Conservation (phyloP, 1,139 yeast genomes). For the Hemisphaericaspora xylanilytica region DNA sequence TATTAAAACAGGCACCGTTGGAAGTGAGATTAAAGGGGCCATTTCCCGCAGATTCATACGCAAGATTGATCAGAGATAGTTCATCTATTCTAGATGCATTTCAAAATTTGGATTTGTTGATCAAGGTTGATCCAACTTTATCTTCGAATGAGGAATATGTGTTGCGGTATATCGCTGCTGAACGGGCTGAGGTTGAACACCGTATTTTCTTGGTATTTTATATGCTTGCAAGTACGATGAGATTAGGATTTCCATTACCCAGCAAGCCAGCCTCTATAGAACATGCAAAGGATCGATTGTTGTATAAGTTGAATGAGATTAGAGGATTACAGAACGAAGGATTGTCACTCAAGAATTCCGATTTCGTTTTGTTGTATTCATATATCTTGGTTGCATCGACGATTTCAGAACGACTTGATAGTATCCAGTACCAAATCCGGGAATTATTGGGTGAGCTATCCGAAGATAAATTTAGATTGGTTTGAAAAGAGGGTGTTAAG, state of each 20-base stretch:
- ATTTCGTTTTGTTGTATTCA: conserved; percentile 72
- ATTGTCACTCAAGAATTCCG: conserved; percentile 50
- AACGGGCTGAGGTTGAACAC: conserved; percentile 67
- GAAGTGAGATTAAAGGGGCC: conserved; percentile 75
- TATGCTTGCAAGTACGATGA: conserved; percentile 75
- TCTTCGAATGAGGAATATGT: conserved; percentile 55
- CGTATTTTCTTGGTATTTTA: conserved; percentile 71
- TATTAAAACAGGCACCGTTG: conserved; percentile 70
- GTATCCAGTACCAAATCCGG: conserved; percentile 52
- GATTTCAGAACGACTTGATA: conserved; percentile 63
- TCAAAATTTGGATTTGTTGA: conserved; percentile 67
- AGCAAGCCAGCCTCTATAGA: conserved; percentile 75
- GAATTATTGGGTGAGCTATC: conserved; percentile 63
- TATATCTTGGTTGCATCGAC: conserved; percentile 70
- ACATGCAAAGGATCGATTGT: conserved; percentile 69
- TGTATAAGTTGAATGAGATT: conserved; percentile 58
- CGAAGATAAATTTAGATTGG: conserved; percentile 50
- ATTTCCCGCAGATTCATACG: conserved; percentile 57
- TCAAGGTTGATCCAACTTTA: conserved; percentile 59
- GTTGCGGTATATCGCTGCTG: conserved; percentile 52
- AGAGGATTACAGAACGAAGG: conserved; percentile 25
- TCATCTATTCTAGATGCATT: conserved; percentile 70
- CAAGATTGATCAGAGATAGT: conserved; percentile 51
- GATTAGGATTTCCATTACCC: conserved; percentile 74
- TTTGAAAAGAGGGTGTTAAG: conserved; percentile 14